A percentile compares a stretch with the other conserved stretches of the same genome.
phyloP scores from a whole-genome alignment of 2,329 filamentous ascomycete species.

The Botrytis fragariae region DNA sequence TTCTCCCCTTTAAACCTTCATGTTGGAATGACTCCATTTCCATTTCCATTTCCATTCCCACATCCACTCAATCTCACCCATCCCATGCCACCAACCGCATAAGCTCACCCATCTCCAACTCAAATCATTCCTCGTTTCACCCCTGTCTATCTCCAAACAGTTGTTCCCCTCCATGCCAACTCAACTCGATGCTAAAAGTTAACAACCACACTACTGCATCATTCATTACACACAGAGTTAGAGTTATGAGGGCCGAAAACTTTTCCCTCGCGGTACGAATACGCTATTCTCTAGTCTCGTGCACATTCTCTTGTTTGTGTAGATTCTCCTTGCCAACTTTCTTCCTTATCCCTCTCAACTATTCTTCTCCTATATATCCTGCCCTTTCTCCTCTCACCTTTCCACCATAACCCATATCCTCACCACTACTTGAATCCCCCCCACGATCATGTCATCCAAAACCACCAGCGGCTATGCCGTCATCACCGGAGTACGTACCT shows the following conservation, averaged over 20 bases:
- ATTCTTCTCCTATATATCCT: not conserved
- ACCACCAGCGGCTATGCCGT: not conserved
- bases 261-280: not conserved
- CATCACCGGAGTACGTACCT: not conserved
- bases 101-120: not conserved
- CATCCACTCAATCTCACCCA: not conserved
- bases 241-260: not conserved
- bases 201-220: not conserved
- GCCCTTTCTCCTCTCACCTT: rapidly evolving
- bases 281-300: not conserved
- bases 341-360: not conserved
- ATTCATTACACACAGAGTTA: not conserved
- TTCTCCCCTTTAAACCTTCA: not conserved
- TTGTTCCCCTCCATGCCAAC: not conserved
- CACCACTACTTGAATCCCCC: too few relatives aligned
- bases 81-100: not conserved
- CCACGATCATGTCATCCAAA: too few relatives aligned
- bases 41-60: not conserved
- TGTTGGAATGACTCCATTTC: not conserved
- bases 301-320: not conserved
- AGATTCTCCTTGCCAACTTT: not conserved
- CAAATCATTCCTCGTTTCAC: too few relatives aligned
- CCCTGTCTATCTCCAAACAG: not conserved
- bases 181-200: not conserved
- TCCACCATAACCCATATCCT: not conserved